Evolutionary conservation across 805 yeast genomes (phyloP).

Genomic region (Yamadazyma philogaea): DNA sequence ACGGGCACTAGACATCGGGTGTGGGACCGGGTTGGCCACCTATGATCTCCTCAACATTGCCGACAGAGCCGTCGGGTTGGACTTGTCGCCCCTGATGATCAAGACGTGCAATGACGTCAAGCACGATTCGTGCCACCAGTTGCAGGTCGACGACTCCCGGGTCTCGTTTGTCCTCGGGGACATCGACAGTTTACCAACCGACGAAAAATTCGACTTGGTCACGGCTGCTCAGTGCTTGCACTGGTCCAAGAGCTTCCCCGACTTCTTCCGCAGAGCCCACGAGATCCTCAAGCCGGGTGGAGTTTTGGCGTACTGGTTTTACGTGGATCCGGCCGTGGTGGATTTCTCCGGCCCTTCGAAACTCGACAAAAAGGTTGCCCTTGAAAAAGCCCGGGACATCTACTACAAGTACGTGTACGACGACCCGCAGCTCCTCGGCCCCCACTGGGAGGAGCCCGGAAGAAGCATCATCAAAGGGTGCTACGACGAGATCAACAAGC

Average conservation of each 20-base stretch:
- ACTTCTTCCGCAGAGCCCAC: conserved; percentile 28
- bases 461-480: conserved; percentile 48
- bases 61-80: conserved; percentile 43
- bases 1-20: conserved; percentile 43
- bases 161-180: conserved; percentile 31
- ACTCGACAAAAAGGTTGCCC: conserved; percentile 11
- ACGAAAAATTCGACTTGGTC: conserved; percentile 29
- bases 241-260: conserved; percentile 38
- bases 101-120: conserved; percentile 36
- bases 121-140: conserved; percentile 19
- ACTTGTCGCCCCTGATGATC: conserved; percentile 47
- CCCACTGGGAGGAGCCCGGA: conserved; percentile 88
- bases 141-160: conserved; percentile 25
- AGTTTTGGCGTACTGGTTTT: conserved; percentile 40
- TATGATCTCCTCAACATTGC: conserved; percentile 41
- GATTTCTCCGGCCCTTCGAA: conserved; percentile 21
- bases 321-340: conserved; percentile 38
- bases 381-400: conserved; percentile 21
- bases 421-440: conserved; percentile 49
- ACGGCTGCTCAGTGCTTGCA: conserved; percentile 44
- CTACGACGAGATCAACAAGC: conserved; percentile 41
- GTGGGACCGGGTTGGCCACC: conserved; percentile 55
- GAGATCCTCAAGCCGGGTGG: conserved; percentile 41
- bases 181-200: conserved; percentile 22
- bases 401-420: conserved; percentile 43